Conservation (phyloP, 129 eudicot genomes). For the Smallanthus sonchifolius region DNA sequence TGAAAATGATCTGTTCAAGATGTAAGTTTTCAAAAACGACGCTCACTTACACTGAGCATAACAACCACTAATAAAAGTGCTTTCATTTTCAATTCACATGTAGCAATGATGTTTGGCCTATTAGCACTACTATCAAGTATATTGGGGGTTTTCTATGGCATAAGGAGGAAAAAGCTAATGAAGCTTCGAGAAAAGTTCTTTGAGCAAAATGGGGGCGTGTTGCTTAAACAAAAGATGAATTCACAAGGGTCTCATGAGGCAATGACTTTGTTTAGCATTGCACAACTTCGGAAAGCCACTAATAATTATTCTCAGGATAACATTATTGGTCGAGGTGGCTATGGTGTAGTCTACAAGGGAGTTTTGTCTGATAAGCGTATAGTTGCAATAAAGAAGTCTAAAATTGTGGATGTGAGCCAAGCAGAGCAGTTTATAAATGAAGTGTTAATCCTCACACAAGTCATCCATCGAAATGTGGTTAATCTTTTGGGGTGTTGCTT, state of each 20-base stretch:
- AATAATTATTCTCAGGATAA: not conserved
- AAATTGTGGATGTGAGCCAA: not conserved
- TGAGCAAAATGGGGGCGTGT: not conserved
- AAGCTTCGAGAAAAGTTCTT: conserved; percentile 1
- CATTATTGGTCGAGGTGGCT: not conserved
- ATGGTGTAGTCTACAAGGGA: not conserved
- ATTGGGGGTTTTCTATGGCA: not conserved
- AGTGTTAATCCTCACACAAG: not conserved
- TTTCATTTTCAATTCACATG: not conserved
- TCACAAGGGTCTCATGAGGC: not conserved
- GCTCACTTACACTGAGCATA: not conserved
- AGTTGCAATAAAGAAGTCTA: not conserved
- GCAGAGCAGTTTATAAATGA: conserved; percentile 5
- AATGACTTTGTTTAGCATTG: not conserved
- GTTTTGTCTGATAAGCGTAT: not conserved
- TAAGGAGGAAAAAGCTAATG: conserved; percentile 2
- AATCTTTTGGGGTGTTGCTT: not conserved
- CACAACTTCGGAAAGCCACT: not conserved
- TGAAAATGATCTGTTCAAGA: not conserved
- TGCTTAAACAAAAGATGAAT: not conserved
- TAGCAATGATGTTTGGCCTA: not conserved
- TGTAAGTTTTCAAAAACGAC: not conserved
- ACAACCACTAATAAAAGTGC: not conserved
- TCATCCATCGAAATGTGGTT: not conserved
- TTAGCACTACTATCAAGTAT: not conserved